Evolutionary conservation across 129 eudicot genomes (phyloP), one percentile per base, ranked within the genome.

Genomic region (Ambrosia artemisiifolia): DNA sequence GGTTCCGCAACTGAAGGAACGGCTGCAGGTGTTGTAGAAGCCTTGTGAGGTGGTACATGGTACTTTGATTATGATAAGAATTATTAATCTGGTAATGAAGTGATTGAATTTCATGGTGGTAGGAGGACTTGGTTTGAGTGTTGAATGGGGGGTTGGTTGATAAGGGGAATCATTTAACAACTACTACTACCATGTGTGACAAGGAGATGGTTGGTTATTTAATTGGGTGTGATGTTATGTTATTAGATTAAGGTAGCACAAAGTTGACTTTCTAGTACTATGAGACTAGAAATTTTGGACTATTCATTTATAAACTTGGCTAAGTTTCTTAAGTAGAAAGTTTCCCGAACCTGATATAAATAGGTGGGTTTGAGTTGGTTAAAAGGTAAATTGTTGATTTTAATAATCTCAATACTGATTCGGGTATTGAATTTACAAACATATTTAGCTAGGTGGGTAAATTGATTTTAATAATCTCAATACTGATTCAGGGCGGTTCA

Each of bases 1-100:
- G 6, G 71, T n/a, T 55, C 96, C 95, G 12, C 97, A 91, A 51
- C 28, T 80, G 83, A 83, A 91, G 1, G 86, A 18, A 9, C 28
- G 19, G 43, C 81, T 75, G 70, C 93, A 91, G 13, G 65, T 57
- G 24, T 61, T 60, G 69, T 82, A 88, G 63, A 76, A 63, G 32
- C 11, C 43, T 16, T 75, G 79, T 0, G 79, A 79, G 54, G 56
- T 57, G 71, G 78, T 70, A 0, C 36, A 60, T 67, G 30, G 82
- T 6, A 18, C 47, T 7, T 76, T 30, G 36, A 73, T 20, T 36
- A 53, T 78, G 53, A 85, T 50, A 11, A 84, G 69, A 50, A 75
- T 19, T 18, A 80, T 64, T 59, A 70, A 4, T 11, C 48, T 68
- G 36, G 63, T 44, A 62, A 76, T 14, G 35, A 33, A 46, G 17